A percentile compares a stretch with the other conserved stretches of the same genome.
Evolutionary conservation across 1,139 yeast species (phyloP).

Genomic region (Diutina rugosa): DNA sequence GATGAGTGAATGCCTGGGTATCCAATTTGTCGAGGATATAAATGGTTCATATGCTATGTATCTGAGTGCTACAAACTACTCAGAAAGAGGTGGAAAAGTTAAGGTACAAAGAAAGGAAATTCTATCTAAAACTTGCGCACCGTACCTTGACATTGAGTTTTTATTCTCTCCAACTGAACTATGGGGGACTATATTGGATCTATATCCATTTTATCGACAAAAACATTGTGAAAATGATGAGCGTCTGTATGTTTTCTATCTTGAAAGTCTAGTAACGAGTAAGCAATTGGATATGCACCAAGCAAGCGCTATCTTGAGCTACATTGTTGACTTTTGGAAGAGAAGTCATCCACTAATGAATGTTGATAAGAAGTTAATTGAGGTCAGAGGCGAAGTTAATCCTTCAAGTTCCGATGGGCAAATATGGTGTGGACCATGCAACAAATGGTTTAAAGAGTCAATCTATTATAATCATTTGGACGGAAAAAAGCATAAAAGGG

Average conservation of each 20-base stretch:
- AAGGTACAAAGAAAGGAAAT: not conserved
- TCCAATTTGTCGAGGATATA: not conserved
- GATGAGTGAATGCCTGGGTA: not conserved
- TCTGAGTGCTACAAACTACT: not conserved
- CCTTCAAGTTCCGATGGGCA: not conserved
- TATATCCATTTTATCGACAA: not conserved
- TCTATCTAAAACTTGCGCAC: not conserved
- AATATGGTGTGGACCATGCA: constrained; percentile 50
- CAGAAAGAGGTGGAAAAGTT: not conserved
- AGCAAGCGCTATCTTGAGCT: not conserved
- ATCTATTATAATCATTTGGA: constrained; percentile 58
- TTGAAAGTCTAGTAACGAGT: not conserved
- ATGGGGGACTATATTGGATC: not conserved
- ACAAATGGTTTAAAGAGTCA: constrained; percentile 46
- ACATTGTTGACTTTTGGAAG: not conserved
- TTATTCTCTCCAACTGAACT: not conserved
- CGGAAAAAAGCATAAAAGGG: constrained; percentile 69
- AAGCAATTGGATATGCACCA: not conserved
- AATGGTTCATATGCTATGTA: not conserved
- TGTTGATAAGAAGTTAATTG: not conserved
- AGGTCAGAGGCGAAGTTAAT: not conserved
- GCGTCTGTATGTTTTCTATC: not conserved
- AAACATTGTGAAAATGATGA: not conserved
- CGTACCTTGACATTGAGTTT: not conserved
- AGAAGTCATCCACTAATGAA: not conserved